Percentiles rank a stretch among this genome's conserved stretches.
phyloP scores from a whole-genome alignment of 768 basidiomycete genomes.

The Boletus rubescentipes region DNA sequence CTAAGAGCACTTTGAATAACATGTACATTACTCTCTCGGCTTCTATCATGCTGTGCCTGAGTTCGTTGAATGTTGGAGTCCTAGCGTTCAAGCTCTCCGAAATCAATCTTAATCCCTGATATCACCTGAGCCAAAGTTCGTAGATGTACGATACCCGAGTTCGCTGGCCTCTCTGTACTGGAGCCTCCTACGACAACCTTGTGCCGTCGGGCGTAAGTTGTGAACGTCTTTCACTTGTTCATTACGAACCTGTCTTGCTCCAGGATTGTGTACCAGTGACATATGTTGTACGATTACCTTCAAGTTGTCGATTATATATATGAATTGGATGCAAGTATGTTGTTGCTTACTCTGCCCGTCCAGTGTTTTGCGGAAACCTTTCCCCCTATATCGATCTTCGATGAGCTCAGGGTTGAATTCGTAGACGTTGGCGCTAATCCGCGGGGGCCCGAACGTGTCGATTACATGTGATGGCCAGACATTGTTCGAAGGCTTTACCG shows the following conservation, averaged over 20 bases:
- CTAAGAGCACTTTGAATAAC: neutral
- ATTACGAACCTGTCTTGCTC: too few relatives aligned
- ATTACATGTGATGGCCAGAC: conserved; percentile 98
- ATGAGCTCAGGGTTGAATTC: conserved; percentile 97
- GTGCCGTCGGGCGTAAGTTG: too few relatives aligned
- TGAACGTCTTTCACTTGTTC: too few relatives aligned
- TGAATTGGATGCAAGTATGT: conserved; percentile 98
- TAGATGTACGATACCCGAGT: conserved; percentile 59
- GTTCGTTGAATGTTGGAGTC: conserved; percentile 58
- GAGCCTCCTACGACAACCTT: too few relatives aligned
- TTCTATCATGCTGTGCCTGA: conserved; percentile 63
- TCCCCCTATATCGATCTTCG: conserved; percentile 81
- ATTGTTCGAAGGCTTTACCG: conserved; percentile 95
- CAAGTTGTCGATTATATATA: too few relatives aligned
- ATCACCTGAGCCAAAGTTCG: conserved; percentile 68
- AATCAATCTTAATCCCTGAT: conserved; percentile 75
- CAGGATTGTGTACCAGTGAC: neutral
- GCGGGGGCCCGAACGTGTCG: conserved; percentile 88
- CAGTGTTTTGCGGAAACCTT: neutral
- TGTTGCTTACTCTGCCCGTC: neutral
- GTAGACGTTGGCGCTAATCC: conserved; percentile 69
- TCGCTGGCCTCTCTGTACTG: too few relatives aligned
- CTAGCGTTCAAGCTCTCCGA: conserved; percentile 76
- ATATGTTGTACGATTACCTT: neutral
- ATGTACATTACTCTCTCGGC: conserved; percentile 29